These are phyloP conservation scores for Benincasa hispida DNA, from an alignment of 306 rosid species.

Conservation along the genomic window DNA sequence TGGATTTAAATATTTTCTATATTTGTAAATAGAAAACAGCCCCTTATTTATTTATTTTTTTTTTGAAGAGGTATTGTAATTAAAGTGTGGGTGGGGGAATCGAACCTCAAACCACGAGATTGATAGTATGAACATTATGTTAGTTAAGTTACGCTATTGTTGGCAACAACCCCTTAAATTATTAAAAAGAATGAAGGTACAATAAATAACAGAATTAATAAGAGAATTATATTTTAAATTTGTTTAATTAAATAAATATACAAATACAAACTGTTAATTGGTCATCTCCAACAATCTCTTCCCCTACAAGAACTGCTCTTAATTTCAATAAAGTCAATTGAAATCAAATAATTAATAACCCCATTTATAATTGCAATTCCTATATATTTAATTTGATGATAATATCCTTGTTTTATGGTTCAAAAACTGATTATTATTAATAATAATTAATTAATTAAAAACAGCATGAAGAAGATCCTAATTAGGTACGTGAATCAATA, in stretches of 20 bases:
- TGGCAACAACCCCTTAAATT: too few relatives aligned
- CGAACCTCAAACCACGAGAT: too few relatives aligned
- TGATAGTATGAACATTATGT: too few relatives aligned
- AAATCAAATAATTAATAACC: background rate
- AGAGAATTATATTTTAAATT: background rate
- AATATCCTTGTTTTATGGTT: background rate
- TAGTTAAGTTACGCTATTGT: too few relatives aligned
- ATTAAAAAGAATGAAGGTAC: background rate
- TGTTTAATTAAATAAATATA: background rate
- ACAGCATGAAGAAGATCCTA: conserved; percentile 5
- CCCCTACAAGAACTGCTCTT: background rate
- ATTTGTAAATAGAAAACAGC: too few relatives aligned
- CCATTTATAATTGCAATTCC: background rate
- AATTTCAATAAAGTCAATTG: background rate
- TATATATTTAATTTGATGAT: background rate
- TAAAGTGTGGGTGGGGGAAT: too few relatives aligned
- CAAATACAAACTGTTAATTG: background rate
- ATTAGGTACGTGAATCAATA: conserved; percentile 8
- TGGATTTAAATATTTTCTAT: too few relatives aligned
- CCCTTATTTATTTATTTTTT: too few relatives aligned
- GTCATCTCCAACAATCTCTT: background rate
- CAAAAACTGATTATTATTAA: background rate
- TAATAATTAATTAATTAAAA: background rate
- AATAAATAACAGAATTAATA: background rate
- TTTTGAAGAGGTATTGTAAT: too few relatives aligned